phyloP scores from a whole-genome alignment of 2,329 filamentous ascomycete species.

The Tolypocladium sp. region DNA sequence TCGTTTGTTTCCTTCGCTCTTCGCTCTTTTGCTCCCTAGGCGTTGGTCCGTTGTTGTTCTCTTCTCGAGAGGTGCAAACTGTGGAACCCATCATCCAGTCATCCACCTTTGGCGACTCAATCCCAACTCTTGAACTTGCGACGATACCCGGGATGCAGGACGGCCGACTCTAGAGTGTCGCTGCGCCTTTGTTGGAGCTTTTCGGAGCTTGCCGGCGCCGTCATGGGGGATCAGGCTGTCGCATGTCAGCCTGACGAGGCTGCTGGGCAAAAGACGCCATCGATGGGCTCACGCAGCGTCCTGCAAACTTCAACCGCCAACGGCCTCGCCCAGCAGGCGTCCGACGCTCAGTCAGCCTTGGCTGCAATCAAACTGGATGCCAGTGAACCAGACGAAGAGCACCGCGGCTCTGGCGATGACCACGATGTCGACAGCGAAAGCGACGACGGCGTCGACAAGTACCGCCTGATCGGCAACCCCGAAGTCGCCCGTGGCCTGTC shows the following conservation, averaged over 20 bases:
- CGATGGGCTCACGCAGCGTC: not conserved
- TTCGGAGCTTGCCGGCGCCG: not conserved
- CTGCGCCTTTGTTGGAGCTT: not conserved
- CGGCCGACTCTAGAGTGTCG: not conserved
- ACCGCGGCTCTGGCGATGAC: not conserved
- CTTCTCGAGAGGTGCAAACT: too few relatives aligned
- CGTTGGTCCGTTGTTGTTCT: too few relatives aligned
- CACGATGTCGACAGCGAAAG: slow-evolving; percentile 14
- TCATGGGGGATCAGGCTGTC: not conserved
- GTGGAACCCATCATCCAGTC: too few relatives aligned
- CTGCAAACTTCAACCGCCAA: not conserved
- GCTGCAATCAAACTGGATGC: too few relatives aligned
- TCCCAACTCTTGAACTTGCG: too few relatives aligned
- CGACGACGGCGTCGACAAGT: slow-evolving; percentile 2
- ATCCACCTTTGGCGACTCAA: too few relatives aligned
- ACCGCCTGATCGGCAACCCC: not conserved
- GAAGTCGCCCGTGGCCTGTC: not conserved
- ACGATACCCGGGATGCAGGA: not conserved
- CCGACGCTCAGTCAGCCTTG: not conserved
- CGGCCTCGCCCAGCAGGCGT: not conserved
- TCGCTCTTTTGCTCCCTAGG: too few relatives aligned
- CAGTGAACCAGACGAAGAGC: not conserved
- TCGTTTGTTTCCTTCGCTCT: too few relatives aligned
- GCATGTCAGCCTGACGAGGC: not conserved
- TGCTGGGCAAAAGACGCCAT: not conserved